Conservation (phyloP, 2,329 filamentous ascomycete species). For the Lachnellula subtilissima region DNA sequence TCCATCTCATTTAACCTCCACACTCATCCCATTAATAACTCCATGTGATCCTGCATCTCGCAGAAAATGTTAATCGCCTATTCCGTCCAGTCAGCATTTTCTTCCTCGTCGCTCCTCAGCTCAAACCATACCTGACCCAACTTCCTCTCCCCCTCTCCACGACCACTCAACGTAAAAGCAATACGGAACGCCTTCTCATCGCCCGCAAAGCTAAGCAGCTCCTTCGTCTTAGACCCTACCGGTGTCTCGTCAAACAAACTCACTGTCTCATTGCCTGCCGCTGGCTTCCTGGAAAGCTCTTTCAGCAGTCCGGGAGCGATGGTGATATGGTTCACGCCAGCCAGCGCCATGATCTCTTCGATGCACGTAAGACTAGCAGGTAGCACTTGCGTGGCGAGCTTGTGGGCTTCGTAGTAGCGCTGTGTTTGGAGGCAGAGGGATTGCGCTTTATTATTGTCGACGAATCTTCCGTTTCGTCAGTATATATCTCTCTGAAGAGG, state of each 20-base stretch:
- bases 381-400: constrained; percentile 45
- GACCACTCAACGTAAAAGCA: constrained; percentile 43
- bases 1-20: not conserved
- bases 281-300: constrained; percentile 11
- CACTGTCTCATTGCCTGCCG: constrained; percentile 1
- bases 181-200: constrained; percentile 46
- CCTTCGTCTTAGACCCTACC: not conserved
- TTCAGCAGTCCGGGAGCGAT: constrained; percentile 48
- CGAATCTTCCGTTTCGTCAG: constrained; percentile 35
- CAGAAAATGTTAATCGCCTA: constrained; percentile 55
- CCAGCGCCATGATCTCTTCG: constrained; percentile 53
- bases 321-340: constrained; percentile 55
- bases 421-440: constrained; percentile 44
- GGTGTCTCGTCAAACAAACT: constrained; percentile 19
- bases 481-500: not conserved
- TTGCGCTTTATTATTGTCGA: constrained; percentile 41
- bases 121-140: constrained; percentile 35
- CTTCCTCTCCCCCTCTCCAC: constrained; percentile 43
- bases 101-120: not conserved
- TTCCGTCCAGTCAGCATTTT: constrained; percentile 11
- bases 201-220: constrained; percentile 25
- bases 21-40: constrained; percentile 29
- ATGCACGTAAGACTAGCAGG: constrained; percentile 53
- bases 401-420: constrained; percentile 43
- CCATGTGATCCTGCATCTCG: constrained; percentile 50